Evolutionary conservation across 2,329 filamentous ascomycete species (phyloP), one percentile per base, ranked within the genome.

Genomic region (Fusarium luffae): DNA sequence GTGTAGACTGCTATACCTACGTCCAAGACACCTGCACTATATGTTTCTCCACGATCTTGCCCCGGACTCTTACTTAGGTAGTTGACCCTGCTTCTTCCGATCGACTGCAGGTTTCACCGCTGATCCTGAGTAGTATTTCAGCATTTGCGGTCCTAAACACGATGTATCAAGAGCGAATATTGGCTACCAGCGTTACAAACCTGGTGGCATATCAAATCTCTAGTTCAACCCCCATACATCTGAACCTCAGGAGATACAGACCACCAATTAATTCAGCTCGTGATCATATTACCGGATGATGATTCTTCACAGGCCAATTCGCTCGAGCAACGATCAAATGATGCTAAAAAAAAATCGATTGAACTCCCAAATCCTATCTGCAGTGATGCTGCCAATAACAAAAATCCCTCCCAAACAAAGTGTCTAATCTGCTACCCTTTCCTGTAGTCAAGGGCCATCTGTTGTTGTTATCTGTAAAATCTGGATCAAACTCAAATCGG

Each of bases 401-500:
- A 64, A 63, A 59, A 54, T 47, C 51, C 55, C 60, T 63, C 55
- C 58, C 59, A 60, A 71, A 72, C 59, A 69, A 63, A 63, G 40
- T 64, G 40, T 68, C 42, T 73, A 73, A 66, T 75, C 73, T 75
- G 73, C 73, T 75, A 75, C 73, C 73, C 71, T 72, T 63, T 72
- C 61, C 69, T 71, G 66, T 71, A 59, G 48, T 67, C 63, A 75
- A 70, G 68, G 66, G 69, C 50, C 47, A 52, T 60, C 59, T 74
- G 62, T 30, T 70, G 28, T 49, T 71, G 43, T 54, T 70, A 37
- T 57, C 30, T 70, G 66, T 68, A 65, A 56, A 64, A 42, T 66
- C 37, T 65, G 57, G 50, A 64, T 72, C 61, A 64, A 65, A 55
- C 59, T 51, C 40, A 54, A 59, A 67, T 69, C 55, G 49, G 49